Conservation (phyloP, 2,329 filamentous ascomycete genomes). For the Ophiostoma montium region DNA sequence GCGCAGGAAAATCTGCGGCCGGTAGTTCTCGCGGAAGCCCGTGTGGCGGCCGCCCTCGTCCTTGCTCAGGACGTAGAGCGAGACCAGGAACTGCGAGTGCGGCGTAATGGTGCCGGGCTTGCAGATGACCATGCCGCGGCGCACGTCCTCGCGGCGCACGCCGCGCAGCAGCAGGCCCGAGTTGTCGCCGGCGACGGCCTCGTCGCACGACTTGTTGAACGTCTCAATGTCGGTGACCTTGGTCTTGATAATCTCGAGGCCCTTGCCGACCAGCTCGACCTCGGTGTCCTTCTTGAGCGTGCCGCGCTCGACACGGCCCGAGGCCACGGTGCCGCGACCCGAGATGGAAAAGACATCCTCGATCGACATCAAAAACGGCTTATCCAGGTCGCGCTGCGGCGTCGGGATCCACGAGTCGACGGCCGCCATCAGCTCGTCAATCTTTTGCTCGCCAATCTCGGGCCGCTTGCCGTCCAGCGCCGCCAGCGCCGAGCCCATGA, state of each 20-base stretch:
- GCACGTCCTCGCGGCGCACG: slow-evolving; percentile 87
- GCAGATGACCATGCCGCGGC: slow-evolving; percentile 86
- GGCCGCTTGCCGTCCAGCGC: slow-evolving; percentile 75
- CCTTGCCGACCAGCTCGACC: slow-evolving; percentile 88
- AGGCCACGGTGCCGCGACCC: slow-evolving; percentile 91
- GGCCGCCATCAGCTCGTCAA: slow-evolving; percentile 79
- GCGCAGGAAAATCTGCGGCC: slow-evolving; percentile 89
- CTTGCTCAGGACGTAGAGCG: slow-evolving; percentile 94
- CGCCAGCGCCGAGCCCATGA: slow-evolving; percentile 93
- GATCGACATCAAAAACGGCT: slow-evolving; percentile 98
- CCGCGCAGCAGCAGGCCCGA: slow-evolving; percentile 92
- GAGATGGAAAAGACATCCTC: slow-evolving; percentile 86
- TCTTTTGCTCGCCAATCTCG: slow-evolving; percentile 77
- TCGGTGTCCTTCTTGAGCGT: slow-evolving; percentile 85
- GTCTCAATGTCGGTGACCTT: slow-evolving; percentile 99
- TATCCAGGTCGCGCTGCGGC: slow-evolving; percentile 83
- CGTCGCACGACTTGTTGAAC: slow-evolving; percentile 98
- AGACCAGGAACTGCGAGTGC: slow-evolving; percentile 82
- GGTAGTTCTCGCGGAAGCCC: slow-evolving; percentile 91
- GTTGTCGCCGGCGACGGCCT: slow-evolving; percentile 94
- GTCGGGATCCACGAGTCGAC: slow-evolving; percentile 97
- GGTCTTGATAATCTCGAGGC: slow-evolving; percentile 73
- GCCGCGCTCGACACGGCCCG: slow-evolving; percentile 94
- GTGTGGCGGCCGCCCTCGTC: slow-evolving; percentile 97
- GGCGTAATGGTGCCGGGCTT: slow-evolving; percentile 74